Evolutionary conservation across 306 rosid species (phyloP), one percentile per base, ranked within the genome.

Genomic region (Arachis stenosperma): DNA sequence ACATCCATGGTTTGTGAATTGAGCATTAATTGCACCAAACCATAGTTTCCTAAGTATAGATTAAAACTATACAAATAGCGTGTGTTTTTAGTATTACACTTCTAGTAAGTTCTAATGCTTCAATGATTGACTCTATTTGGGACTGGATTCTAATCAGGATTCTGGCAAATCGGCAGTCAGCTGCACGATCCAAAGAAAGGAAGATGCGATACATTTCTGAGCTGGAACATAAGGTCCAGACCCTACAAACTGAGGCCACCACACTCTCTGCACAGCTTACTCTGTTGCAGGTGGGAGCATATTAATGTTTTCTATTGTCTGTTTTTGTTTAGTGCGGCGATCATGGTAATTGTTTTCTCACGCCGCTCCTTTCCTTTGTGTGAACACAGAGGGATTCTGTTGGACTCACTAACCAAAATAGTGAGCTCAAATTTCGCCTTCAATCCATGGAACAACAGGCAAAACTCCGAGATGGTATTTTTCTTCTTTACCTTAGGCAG

Each of bases 371-470:
- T 14, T 42, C 40, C 42, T 58, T 81, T 60, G 52, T 73, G 56
- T 67, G 61, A 66, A 6, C 33, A 63, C 86, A 93, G 97, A 83
- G 97, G 78, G 97, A 93, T 65, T 93, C 96, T 56, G 96, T 84
- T 70, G 93, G 98, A 62, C 94, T 93, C 51, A 81, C 89, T n/a
- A 93, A 78, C 86, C 94, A 93, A 83, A 91, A 91, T 71, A 85
- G 86, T 65, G 98, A 93, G 85, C 81, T 93, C 86, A 93, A 93
- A 88, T 93, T 93, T 76, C 98, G 97, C 73, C 97, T 93, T 78
- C 98, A 93, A 79, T 90, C 98, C 80, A 90, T 93, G 98, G 96
- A 93, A 74, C 98, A 93, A 56, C 98, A 91, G 81, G 98, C 97
- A 13, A 96, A 89, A 79, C 92, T 93, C 40, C 86, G 96, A 82